Evolutionary conservation across 1,284 basidiomycete species (phyloP), one percentile per base, ranked within the genome.

Genomic region (Leccinum solheimii): DNA sequence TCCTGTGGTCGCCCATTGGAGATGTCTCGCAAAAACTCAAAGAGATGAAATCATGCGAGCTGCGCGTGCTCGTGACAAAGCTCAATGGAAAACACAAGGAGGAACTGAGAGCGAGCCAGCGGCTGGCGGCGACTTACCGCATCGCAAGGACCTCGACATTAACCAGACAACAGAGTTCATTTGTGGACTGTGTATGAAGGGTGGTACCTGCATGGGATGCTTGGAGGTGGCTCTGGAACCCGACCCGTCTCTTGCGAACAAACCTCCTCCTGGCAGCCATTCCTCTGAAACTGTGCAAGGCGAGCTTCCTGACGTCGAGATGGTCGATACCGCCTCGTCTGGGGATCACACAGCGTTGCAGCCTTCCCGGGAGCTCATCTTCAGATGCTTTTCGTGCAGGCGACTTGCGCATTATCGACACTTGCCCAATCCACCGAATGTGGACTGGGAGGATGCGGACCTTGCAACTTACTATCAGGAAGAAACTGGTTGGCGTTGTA

Each of bases 391-490:
- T 55, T 84, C 86, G 16, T 96, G 94, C 80, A 91, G 88, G 68
- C 86, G 92, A 53, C 79, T 88, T 5, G 84, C 87, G 10, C 94
- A 96, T 74, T 96, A 95, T 73, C 77, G 78, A 32, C 92, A 95
- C 73, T 76, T 93, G 53, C 81, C 83, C 6, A 61, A 74, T n/a
- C 85, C 85, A n/a, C 64, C 75, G 21, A 73, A 72, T 50, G 67
- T 72, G 11, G 69, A 76, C 21, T 75, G 76, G 32, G 77, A 80
- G 48, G 74, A 78, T 23, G 66, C 62, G n/a, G 79, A 84, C 4
- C 77, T 88, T 30, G 90, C 88, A 14, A 68, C 71, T 13, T 78
- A 87, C 66, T 94, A 92, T 70, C 91, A 94, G 67, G 62, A 75
- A 1, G 73, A 74, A 9, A 81, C 81, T 11, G 78, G 79, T n/a